Evolutionary conservation across 2,329 filamentous ascomycete genomes (phyloP).

Genomic region (Penicillium sp.): DNA sequence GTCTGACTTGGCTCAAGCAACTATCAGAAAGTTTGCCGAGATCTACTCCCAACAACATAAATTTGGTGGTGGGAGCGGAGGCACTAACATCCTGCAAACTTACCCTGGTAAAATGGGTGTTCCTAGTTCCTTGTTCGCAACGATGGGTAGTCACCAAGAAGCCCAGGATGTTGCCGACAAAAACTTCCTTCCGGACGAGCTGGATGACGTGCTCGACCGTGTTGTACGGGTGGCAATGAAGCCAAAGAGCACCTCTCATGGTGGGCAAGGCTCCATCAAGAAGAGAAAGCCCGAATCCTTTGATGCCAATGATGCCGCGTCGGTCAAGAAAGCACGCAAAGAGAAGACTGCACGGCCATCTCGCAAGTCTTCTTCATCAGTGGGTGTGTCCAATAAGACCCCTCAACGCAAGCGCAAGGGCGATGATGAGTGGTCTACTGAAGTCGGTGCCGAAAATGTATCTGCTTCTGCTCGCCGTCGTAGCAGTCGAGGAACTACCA

Average conservation of each 20-base stretch:
- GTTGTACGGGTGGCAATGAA: conserved; percentile 70
- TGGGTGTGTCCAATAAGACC: conserved; percentile 28
- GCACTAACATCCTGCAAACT: conserved; percentile 66
- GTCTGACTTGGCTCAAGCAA: conserved; percentile 79
- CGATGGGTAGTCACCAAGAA: conserved; percentile 71
- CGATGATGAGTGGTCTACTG: conserved; percentile 43
- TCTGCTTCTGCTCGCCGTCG: conserved; percentile 37
- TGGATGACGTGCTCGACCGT: conserved; percentile 75
- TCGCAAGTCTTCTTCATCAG: conserved; percentile 36
- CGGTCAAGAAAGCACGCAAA: conserved; percentile 33
- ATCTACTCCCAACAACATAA: conserved; percentile 69
- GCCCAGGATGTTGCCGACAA: conserved; percentile 86
- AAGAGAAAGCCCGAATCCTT: conserved; percentile 44
- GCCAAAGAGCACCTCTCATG: conserved; percentile 46
- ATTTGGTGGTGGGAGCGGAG: conserved; percentile 39
- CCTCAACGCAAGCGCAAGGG: conserved; percentile 40
- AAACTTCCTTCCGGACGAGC: conserved; percentile 75
- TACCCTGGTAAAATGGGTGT: conserved; percentile 79
- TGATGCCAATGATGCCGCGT: conserved; percentile 25
- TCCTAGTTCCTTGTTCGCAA: conserved; percentile 74
- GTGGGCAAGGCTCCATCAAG: conserved; percentile 27
- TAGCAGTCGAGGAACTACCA: conserved; percentile 38
- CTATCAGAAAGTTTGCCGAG: conserved; percentile 84
- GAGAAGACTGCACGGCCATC: conserved; percentile 26
- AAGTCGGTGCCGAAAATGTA: conserved; percentile 39